phyloP scores from a whole-genome alignment of 2,329 filamentous ascomycete species.

The Apiospora koreana region DNA sequence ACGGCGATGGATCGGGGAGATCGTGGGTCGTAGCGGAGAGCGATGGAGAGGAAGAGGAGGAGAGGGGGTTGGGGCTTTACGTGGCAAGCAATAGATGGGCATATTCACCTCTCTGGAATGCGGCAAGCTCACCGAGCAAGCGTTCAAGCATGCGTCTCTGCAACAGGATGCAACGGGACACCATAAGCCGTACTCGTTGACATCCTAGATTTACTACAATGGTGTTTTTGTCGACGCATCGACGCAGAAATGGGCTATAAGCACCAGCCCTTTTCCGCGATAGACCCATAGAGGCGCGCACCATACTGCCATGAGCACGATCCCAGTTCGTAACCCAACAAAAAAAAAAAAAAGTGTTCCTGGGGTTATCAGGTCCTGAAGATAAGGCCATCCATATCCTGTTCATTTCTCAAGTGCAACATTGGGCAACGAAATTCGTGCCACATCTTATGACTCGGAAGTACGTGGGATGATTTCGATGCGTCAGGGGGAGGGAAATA shows the following conservation, averaged over 20 bases:
- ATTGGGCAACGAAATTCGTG: neutral
- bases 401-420: neutral
- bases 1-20: neutral
- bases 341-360: neutral
- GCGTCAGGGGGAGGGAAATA: neutral
- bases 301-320: neutral
- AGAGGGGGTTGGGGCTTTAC: neutral
- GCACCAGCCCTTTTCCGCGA: neutral
- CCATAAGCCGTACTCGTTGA: neutral
- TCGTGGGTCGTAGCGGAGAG: slow-evolving; percentile 4
- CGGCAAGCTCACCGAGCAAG: neutral
- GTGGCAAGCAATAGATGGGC: neutral
- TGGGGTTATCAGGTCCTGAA: neutral
- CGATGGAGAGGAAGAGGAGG: neutral
- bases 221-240: neutral
- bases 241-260: neutral
- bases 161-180: neutral
- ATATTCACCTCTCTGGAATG: neutral
- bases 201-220: neutral
- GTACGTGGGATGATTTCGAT: neutral
- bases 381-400: neutral
- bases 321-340: neutral
- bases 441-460: neutral
- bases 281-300: neutral
- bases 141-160: neutral